Evolutionary conservation across 208 protist species (phyloP), one percentile per base, ranked within the genome.

Genomic region (Plasmodiophora brassicae): DNA sequence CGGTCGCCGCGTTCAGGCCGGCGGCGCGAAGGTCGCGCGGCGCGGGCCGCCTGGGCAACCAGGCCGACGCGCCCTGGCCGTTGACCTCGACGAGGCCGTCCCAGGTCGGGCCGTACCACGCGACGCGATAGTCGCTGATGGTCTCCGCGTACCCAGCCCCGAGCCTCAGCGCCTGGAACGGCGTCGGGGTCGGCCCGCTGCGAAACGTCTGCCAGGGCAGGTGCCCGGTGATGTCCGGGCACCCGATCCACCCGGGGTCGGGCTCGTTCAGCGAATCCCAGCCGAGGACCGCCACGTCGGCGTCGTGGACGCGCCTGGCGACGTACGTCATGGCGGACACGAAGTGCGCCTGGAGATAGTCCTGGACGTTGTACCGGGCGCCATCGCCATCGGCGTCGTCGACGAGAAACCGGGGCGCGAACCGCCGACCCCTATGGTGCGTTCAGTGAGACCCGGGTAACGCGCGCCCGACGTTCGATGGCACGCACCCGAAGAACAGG

Each of bases 251-350:
- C 41, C 65, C 65, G 32, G 10, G 5, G n/a, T 32, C n/a, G 10
- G 65, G 65, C n/a, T 78, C 65, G n/a, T 78, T 78, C 32, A 78
- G n/a, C 5, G 65, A 44, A 78, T 78, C 65, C 65, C 65, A 78
- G 20, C 65, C 65, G 10, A 78, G 41, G 65, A 78, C 65, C 10
- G 32, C 65, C 10, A n/a, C 65, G 5, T 78, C n/a, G 20, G 5
- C 65, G 20, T 78, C 65, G 5, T 5, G 10, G n/a, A 78, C n/a
- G 10, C n/a, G 5, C n/a, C 41, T 78, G n/a, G 65, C 65, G n/a
- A 78, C 65, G 65, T 78, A 78, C 20, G 14, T 5, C 65, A 78
- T 78, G 14, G 65, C 5, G 32, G 32, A 38, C 14, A 78, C n/a
- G n/a, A 36, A 78, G n/a, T 78, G 65, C 10, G 41, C 32, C 65